Evolutionary conservation across 495 filamentous ascomycete genomes (phyloP), one percentile per base, ranked within the genome.

Genomic region (Aspergillus biplanus): DNA sequence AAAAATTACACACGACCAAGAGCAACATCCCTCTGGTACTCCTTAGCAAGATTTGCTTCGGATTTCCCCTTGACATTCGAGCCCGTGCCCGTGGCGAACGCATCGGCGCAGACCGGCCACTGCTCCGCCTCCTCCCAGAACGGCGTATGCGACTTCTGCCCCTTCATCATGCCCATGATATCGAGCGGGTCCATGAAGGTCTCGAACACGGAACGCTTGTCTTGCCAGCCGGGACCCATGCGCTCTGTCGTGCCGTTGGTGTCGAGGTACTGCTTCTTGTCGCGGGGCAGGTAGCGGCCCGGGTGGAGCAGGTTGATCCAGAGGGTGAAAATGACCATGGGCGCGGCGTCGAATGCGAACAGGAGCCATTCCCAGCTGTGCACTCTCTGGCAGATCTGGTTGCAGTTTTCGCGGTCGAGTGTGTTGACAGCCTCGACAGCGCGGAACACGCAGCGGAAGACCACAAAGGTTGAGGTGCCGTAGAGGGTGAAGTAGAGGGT

Each of bases 281-380:
- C 56, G 2, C 67, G 64, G 4, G 76, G 73, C 5, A 79, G 59
- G 39, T 63, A 70, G 3, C 63, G 67, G 18, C 75, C 75, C 16
- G 76, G 75, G 61, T 78, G 76, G 21, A 78, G 60, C 15, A 73
- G 0, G 33, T 78, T 79, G 37, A 79, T 56, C 75, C 76, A 79
- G 53, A 65, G 73, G 8, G 76, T 76, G 52, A 76, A 79, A 0
- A 79, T 58, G 8, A 75, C 65, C 75, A 79, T 79, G 0, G 72
- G 75, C 4, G 68, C 75, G 8, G 76, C 68, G 58, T 78, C 75
- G 44, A 79, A 74, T 16, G 69, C 73, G 58, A 76, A 79, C 2
- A 79, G 57, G n/a, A 72, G 75, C 74, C 76, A 79, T 46, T 79
- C 76, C 12, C 75, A 62, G 32, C 66, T 69, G 7, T 76, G 66